Evolutionary conservation across 768 basidiomycete species (phyloP).

Genomic region (Pleurotus giganteus): DNA sequence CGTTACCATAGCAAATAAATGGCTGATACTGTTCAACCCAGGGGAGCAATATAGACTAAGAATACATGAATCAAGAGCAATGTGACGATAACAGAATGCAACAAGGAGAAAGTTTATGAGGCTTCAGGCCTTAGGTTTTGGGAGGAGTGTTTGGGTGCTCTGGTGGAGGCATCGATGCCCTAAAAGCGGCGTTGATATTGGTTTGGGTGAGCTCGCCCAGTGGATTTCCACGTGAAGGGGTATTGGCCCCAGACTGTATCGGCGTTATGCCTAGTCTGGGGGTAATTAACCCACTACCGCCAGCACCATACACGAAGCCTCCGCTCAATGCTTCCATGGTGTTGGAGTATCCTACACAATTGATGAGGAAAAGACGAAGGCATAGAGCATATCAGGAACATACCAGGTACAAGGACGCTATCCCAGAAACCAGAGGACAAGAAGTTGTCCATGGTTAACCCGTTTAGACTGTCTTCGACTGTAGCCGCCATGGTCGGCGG

Average conservation of each 20-base stretch:
- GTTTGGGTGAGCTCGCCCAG: conserved; percentile 37
- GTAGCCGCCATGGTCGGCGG: conserved; percentile 82
- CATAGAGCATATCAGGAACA: conserved; percentile 22
- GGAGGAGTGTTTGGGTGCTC: not conserved
- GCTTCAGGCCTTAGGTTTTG: conserved; percentile 33
- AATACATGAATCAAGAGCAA: conserved; percentile 10
- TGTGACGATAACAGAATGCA: conserved; percentile 3
- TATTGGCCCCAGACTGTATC: conserved; percentile 53
- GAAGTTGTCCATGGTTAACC: conserved; percentile 80
- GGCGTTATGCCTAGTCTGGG: conserved; percentile 65
- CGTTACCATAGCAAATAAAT: conserved; percentile 3
- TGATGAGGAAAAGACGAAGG: not conserved
- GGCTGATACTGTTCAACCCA: not conserved
- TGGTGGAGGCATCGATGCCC: conserved; percentile 19
- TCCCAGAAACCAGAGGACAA: conserved; percentile 85
- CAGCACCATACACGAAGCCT: conserved; percentile 82
- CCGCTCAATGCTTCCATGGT: conserved; percentile 81
- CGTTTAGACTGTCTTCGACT: conserved; percentile 30
- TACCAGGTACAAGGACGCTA: conserved; percentile 82
- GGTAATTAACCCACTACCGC: conserved; percentile 82
- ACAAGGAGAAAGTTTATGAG: conserved; percentile 15
- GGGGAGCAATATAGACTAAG: conserved; percentile 7
- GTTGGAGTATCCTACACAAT: conserved; percentile 60
- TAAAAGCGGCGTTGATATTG: conserved; percentile 47
- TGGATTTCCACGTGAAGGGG: conserved; percentile 31